Conservation (phyloP, 495 filamentous ascomycete species). For the Stereocaulon alpinum region DNA sequence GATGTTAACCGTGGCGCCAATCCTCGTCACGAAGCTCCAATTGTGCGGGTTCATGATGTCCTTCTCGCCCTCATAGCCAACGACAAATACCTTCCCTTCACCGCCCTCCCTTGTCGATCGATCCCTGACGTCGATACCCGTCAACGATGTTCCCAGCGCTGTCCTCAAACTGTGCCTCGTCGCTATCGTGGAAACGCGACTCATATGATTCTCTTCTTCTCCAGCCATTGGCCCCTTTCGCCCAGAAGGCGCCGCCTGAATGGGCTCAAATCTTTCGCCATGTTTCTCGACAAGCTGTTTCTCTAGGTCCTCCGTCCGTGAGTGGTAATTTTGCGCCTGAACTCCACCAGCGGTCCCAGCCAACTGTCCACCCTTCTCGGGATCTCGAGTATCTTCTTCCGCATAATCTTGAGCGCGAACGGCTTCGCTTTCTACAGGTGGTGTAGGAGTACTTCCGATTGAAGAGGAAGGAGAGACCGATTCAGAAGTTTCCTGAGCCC, state of each 20-base stretch:
- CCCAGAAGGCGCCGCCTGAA: background rate
- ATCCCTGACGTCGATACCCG: slow-evolving; percentile 33
- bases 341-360: background rate
- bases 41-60: slow-evolving; percentile 49
- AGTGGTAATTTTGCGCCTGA: background rate
- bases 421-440: background rate
- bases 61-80: slow-evolving; percentile 44
- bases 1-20: slow-evolving; percentile 40
- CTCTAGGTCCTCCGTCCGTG: background rate
- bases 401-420: background rate
- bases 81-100: slow-evolving; percentile 42
- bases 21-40: slow-evolving; percentile 33
- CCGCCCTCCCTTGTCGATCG: slow-evolving; percentile 24
- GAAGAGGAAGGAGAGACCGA: background rate
- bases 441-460: background rate
- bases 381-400: slow-evolving; percentile 8
- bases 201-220: slow-evolving; percentile 16
- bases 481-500: background rate
- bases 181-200: background rate
- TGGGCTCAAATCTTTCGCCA: slow-evolving; percentile 15
- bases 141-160: slow-evolving; percentile 27
- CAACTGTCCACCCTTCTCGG: slow-evolving; percentile 15
- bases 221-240: slow-evolving; percentile 6
- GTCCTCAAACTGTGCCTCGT: slow-evolving; percentile 26
- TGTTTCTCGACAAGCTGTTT: slow-evolving; percentile 8